Evolutionary conservation across 352 stramenopile genomes (phyloP).

Genomic region (Nothophytophthora sp.): DNA sequence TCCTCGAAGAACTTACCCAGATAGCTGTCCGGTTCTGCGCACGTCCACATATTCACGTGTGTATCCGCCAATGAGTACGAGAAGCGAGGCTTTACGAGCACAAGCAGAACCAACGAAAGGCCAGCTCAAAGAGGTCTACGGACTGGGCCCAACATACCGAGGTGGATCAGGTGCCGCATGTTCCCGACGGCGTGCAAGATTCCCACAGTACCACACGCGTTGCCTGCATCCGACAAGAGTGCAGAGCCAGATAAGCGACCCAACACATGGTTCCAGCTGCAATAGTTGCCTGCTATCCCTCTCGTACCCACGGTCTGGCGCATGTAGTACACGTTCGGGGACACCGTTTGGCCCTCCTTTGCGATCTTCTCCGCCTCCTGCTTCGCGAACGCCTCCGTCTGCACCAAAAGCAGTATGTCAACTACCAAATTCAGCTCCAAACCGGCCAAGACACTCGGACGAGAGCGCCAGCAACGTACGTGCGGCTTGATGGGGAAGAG

Average conservation of each 20-base stretch:
- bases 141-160: slow-evolving; percentile 67
- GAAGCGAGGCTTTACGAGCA: too few relatives aligned
- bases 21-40: slow-evolving; percentile 58
- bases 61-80: too few relatives aligned
- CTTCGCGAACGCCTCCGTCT: slow-evolving; percentile 80
- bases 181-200: slow-evolving; percentile 95
- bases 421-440: slow-evolving; percentile 7
- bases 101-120: not conserved
- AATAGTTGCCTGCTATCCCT: too few relatives aligned
- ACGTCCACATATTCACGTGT: too few relatives aligned
- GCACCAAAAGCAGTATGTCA: slow-evolving; percentile 6
- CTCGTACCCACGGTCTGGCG: slow-evolving; percentile 94
- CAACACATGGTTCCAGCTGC: too few relatives aligned
- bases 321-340: slow-evolving; percentile 87
- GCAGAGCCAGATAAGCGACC: too few relatives aligned
- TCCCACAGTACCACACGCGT: slow-evolving; percentile 97
- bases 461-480: too few relatives aligned
- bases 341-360: slow-evolving; percentile 71
- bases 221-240: slow-evolving; percentile 52
- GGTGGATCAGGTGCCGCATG: slow-evolving; percentile 67
- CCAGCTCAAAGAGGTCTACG: too few relatives aligned
- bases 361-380: slow-evolving; percentile 73
- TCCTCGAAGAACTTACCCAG: slow-evolving; percentile 84
- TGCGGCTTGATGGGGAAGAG: slow-evolving; percentile 95
- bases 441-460: too few relatives aligned